A percentile compares a stretch with the other conserved stretches of the same genome.
Evolutionary conservation across 345 rosid species (phyloP).

Genomic region (Jatropha curcas): DNA sequence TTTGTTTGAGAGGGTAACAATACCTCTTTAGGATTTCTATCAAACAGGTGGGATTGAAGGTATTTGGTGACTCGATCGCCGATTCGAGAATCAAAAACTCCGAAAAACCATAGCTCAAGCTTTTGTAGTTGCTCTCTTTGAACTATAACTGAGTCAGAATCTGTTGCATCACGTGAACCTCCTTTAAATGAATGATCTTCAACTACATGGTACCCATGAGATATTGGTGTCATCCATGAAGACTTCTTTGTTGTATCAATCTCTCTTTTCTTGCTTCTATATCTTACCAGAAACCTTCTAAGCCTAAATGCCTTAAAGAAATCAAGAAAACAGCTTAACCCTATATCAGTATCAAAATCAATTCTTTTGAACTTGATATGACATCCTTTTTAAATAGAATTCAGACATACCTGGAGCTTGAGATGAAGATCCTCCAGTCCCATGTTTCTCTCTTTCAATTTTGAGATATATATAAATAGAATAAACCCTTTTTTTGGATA

Average conservation of each 20-base stretch:
- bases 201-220: constrained; percentile 64
- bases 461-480: not conserved
- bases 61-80: constrained; percentile 54
- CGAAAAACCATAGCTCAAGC: constrained; percentile 70
- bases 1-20: too few species aligned
- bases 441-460: constrained; percentile 30
- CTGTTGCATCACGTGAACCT: constrained; percentile 19
- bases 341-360: too few species aligned
- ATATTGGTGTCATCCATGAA: constrained; percentile 59
- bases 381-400: too few species aligned
- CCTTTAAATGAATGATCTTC: constrained; percentile 33
- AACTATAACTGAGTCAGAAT: constrained; percentile 43
- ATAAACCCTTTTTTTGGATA: not conserved
- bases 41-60: constrained; percentile 63
- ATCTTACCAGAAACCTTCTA: constrained; percentile 33
- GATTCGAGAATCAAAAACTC: constrained; percentile 44
- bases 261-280: constrained; percentile 37
- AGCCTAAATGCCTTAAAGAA: constrained; percentile 44
- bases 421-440: constrained; percentile 48
- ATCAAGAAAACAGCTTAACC: not conserved
- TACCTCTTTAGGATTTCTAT: constrained; percentile 49
- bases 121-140: constrained; percentile 65
- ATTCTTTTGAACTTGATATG: too few species aligned
- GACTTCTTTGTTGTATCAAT: constrained; percentile 37
- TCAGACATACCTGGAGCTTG: constrained; percentile 54